Conservation (phyloP, 129 eudicot species). For the Escallonia herrerae region DNA sequence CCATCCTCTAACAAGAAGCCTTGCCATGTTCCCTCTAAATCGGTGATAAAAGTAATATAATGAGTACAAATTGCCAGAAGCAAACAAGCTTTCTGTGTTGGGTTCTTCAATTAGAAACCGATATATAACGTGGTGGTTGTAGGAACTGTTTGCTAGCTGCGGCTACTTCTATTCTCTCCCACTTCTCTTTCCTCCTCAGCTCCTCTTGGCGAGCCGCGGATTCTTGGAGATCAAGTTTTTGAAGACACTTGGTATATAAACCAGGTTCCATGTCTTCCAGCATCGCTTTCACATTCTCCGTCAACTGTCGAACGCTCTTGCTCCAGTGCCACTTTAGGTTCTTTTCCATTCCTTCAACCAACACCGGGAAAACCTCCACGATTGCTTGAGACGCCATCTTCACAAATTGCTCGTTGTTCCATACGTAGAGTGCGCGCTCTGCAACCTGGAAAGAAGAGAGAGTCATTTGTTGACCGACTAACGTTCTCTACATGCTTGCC, state of each 20-base stretch:
- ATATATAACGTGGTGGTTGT: constrained; percentile 7
- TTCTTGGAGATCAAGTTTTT: constrained; percentile 19
- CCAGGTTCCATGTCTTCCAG: constrained; percentile 51
- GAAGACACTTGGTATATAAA: constrained; percentile 42
- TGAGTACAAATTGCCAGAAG: no score
- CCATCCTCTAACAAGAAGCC: neutral
- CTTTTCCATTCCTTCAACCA: constrained; percentile 59
- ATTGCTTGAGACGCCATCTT: constrained; percentile 53
- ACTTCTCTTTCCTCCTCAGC: constrained; percentile 31
- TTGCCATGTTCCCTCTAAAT: neutral
- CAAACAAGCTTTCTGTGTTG: neutral
- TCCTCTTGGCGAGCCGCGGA: constrained; percentile 28
- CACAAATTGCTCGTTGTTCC: constrained; percentile 65
- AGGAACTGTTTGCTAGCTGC: constrained; percentile 22
- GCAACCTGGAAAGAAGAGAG: constrained; percentile 41
- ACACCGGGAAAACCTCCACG: constrained; percentile 48
- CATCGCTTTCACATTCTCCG: constrained; percentile 54
- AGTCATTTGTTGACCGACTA: no score
- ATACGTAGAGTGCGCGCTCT: constrained; percentile 58
- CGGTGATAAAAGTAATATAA: neutral
- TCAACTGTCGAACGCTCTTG: constrained; percentile 46
- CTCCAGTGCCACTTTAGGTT: constrained; percentile 64
- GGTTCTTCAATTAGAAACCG: constrained; percentile 12
- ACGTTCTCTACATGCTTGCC: no score
- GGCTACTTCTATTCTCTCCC: constrained; percentile 46